Evolutionary conservation across 495 filamentous ascomycete species (phyloP).

Genomic region (Penicillium coffeae): DNA sequence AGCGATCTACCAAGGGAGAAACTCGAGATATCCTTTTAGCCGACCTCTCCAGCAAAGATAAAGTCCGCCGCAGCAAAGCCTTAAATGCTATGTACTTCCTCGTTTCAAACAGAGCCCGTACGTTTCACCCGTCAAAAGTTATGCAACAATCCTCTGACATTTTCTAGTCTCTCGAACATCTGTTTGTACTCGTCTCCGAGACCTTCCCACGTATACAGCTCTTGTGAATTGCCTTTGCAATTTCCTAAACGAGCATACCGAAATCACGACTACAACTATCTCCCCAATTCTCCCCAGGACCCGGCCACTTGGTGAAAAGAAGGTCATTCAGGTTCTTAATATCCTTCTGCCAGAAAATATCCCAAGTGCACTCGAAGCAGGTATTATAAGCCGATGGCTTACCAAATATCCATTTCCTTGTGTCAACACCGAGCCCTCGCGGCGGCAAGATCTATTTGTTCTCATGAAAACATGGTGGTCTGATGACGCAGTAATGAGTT

Average conservation of each 20-base stretch:
- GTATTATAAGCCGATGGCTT: constrained; percentile 47
- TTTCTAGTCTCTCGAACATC: constrained; percentile 36
- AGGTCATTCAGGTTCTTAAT: constrained; percentile 37
- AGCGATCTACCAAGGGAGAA: constrained; percentile 41
- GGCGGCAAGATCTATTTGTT: constrained; percentile 37
- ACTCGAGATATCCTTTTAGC: constrained; percentile 39
- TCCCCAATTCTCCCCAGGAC: constrained; percentile 45
- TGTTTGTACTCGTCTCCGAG: constrained; percentile 35
- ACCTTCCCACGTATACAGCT: constrained; percentile 37
- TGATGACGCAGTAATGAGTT: constrained; percentile 44
- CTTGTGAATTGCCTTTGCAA: constrained; percentile 47
- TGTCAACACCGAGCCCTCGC: constrained; percentile 29
- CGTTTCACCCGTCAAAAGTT: constrained; percentile 6
- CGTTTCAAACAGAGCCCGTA: constrained; percentile 39
- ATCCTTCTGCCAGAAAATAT: constrained; percentile 37
- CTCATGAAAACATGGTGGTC: constrained; percentile 47
- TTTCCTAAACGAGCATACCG: constrained; percentile 41
- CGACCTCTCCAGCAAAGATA: constrained; percentile 38
- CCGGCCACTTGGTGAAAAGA: constrained; percentile 41
- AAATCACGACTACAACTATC: constrained; percentile 32
- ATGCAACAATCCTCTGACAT: constrained; percentile 7
- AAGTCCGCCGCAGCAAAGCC: constrained; percentile 33
- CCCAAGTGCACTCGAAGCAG: constrained; percentile 38
- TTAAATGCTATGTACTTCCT: constrained; percentile 44
- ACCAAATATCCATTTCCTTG: constrained; percentile 49